A percentile compares a stretch with the other conserved stretches of the same genome.
phyloP scores from a whole-genome alignment of 2,329 filamentous ascomycete genomes.

The Hysterium pulicare region DNA sequence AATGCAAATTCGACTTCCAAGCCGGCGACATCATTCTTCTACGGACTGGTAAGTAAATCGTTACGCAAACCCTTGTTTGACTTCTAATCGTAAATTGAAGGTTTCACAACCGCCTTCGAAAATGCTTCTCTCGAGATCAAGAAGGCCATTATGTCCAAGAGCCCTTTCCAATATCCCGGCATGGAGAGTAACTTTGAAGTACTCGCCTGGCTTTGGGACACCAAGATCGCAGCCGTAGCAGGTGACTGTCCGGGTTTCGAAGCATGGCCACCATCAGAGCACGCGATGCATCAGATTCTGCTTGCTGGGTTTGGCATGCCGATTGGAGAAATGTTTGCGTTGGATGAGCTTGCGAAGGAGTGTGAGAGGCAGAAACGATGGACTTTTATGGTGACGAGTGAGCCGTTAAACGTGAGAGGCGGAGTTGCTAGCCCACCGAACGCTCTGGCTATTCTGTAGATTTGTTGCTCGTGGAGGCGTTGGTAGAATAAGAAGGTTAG shows the following conservation, averaged over 20 bases:
- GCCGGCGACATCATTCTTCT: constrained; percentile 21
- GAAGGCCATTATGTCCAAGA: constrained; percentile 15
- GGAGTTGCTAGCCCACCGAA: constrained; percentile 32
- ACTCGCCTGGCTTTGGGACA: constrained; percentile 21
- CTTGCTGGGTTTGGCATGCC: constrained; percentile 42
- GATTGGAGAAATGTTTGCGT: constrained; percentile 47
- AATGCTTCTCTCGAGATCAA: constrained; percentile 12
- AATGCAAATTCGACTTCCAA: constrained; percentile 16
- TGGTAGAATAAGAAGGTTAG: too few relatives aligned
- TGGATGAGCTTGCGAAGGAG: constrained; percentile 39
- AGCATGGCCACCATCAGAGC: constrained; percentile 20
- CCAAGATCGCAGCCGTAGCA: constrained; percentile 33
- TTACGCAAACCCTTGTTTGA: not conserved
- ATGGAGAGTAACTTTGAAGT: constrained; percentile 16
- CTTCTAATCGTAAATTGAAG: constrained; percentile 1
- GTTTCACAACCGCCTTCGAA: constrained; percentile 17
- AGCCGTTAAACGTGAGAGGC: constrained; percentile 43
- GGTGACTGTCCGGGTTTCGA: constrained; percentile 34
- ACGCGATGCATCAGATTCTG: constrained; percentile 32
- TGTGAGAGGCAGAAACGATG: constrained; percentile 39
- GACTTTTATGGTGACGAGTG: constrained; percentile 44
- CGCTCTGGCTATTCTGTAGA: constrained; percentile 32
- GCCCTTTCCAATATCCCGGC: constrained; percentile 19
- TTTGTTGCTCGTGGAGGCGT: not conserved
- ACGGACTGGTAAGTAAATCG: constrained; percentile 13